Evolutionary conservation across 2,329 filamentous ascomycete species (phyloP).

Genomic region (Hypoxylon sp.): DNA sequence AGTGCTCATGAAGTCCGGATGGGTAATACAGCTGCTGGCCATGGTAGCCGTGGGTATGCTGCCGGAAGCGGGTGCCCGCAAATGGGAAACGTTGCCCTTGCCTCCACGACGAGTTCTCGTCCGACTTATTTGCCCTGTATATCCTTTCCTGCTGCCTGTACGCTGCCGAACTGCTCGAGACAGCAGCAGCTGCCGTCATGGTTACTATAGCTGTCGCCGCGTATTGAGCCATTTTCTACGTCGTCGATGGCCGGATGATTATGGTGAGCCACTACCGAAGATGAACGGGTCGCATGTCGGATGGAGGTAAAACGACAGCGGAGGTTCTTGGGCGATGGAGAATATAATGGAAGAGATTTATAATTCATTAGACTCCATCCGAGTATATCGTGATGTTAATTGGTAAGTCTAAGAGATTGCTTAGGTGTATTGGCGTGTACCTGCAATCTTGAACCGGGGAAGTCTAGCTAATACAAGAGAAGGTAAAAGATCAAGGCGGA

Average conservation of each 20-base stretch:
- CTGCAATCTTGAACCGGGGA: background rate
- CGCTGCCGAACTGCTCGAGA: conserved; percentile 20
- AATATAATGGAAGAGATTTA: background rate
- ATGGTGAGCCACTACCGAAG: background rate
- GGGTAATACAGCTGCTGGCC: conserved; percentile 30
- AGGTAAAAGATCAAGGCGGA: background rate
- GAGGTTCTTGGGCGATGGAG: background rate
- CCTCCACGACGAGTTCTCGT: conserved; percentile 30
- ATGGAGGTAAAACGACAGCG: background rate
- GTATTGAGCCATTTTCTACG: conserved; percentile 27
- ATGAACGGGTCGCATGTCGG: conserved; percentile 17
- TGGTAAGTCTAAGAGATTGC: conserved; percentile 16
- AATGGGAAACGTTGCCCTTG: conserved; percentile 13
- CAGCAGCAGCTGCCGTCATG: conserved; percentile 31
- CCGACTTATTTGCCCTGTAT: conserved; percentile 11
- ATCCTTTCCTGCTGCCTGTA: conserved; percentile 23
- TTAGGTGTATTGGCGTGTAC: conserved; percentile 9
- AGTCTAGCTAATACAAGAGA: conserved; percentile 2
- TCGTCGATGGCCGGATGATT: background rate
- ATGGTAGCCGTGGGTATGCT: conserved; percentile 25
- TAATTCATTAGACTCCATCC: background rate
- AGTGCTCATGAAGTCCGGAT: conserved; percentile 36
- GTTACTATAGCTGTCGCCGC: conserved; percentile 28
- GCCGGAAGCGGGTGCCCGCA: conserved; percentile 16
- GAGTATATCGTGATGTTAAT: background rate